Conservation (phyloP, 2,329 filamentous ascomycete genomes). For the Aurifilum marmelostoma region DNA sequence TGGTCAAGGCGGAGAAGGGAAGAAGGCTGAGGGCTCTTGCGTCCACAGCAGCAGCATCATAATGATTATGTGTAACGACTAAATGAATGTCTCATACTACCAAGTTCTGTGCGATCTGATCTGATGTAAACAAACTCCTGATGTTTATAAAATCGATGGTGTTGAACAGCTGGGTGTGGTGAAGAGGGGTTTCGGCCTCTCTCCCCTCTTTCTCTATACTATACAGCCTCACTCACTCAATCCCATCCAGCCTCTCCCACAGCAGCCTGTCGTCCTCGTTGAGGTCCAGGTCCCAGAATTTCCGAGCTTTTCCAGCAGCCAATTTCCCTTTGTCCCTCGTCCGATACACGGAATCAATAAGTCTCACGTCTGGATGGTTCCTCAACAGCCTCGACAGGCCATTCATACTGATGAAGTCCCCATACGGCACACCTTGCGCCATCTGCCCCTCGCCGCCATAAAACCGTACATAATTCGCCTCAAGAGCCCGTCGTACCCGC, state of each 20-base stretch:
- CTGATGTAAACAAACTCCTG: no score
- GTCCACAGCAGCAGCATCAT: constrained; percentile 2
- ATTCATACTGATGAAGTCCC: background rate
- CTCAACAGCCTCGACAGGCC: constrained; percentile 8
- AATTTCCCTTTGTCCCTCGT: constrained; percentile 11
- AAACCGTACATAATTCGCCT: constrained; percentile 7
- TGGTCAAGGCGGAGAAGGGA: background rate
- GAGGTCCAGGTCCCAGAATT: constrained; percentile 13
- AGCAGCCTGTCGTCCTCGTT: constrained; percentile 1
- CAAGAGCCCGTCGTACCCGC: constrained; percentile 3
- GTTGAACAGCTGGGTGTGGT: background rate
- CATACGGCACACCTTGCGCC: constrained; percentile 9
- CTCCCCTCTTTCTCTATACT: background rate
- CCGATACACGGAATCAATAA: constrained; percentile 17
- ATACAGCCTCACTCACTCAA: background rate
- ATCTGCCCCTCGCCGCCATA: constrained; percentile 4
- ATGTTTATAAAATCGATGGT: background rate
- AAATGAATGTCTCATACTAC: constrained; percentile 10
- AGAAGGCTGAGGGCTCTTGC: constrained; percentile 11
- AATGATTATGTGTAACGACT: constrained; percentile 15
- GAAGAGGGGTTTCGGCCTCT: background rate
- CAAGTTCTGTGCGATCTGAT: background rate
- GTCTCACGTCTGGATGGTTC: constrained; percentile 2
- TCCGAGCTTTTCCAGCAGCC: background rate
- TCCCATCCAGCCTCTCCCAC: constrained; percentile 13